phyloP scores from a whole-genome alignment of 768 basidiomycete genomes.

The Kondoa malvinella region DNA sequence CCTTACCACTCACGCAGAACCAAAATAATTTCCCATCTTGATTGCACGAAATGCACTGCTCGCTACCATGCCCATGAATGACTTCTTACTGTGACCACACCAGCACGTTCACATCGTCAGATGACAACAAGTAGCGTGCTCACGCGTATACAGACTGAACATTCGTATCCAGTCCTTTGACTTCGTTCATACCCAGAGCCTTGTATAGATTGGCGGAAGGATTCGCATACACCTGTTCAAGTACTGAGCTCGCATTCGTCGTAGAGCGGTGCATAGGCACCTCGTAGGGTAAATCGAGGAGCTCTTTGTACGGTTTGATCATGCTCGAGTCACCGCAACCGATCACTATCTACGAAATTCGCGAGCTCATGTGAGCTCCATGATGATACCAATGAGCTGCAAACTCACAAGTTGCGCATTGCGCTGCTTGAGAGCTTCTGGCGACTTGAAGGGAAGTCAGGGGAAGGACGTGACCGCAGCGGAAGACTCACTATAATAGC shows the following conservation, averaged over 20 bases:
- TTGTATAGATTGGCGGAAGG: not conserved
- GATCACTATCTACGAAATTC: not conserved
- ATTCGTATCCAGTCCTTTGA: not conserved
- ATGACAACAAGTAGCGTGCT: not conserved
- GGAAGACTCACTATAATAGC: not conserved
- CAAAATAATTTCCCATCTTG: not conserved
- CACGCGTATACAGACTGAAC: not conserved
- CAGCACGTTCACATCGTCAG: not conserved
- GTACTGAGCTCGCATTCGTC: no score
- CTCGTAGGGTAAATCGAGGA: constrained; percentile 1
- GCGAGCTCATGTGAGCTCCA: no score
- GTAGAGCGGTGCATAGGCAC: no score
- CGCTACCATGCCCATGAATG: not conserved
- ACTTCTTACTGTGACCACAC: not conserved
- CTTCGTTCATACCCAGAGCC: not conserved
- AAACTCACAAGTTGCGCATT: constrained; percentile 2
- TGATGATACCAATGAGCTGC: no score
- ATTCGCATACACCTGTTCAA: not conserved
- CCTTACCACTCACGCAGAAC: no score
- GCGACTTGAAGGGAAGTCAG: not conserved
- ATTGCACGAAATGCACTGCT: not conserved
- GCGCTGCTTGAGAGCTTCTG: not conserved
- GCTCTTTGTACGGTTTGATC: not conserved
- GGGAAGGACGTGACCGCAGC: not conserved
- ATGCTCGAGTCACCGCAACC: not conserved